phyloP scores from a whole-genome alignment of 768 basidiomycete genomes.

The Amanita molliuscula region DNA sequence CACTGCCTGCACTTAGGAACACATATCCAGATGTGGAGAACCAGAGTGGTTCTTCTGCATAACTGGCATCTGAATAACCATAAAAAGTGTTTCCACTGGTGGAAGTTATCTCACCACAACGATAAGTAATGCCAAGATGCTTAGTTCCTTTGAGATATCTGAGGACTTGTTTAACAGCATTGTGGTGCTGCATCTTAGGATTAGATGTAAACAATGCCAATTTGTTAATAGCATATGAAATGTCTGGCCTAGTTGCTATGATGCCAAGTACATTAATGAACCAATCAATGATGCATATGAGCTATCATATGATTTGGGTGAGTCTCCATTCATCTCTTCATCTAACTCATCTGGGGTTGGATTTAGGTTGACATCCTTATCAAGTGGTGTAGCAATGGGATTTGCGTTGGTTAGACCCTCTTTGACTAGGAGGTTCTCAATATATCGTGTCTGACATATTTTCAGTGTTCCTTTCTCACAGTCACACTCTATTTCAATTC shows the following conservation, averaged over 20 bases:
- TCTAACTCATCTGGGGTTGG: no score
- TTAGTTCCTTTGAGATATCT: background rate
- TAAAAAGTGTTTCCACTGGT: background rate
- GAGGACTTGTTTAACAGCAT: background rate
- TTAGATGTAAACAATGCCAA: background rate
- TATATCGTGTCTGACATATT: background rate
- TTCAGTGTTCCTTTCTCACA: background rate
- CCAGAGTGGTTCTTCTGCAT: background rate
- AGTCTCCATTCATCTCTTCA: background rate
- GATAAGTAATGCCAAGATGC: background rate
- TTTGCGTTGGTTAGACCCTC: background rate
- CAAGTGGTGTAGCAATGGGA: background rate
- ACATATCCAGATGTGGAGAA: background rate
- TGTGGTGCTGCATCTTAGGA: background rate
- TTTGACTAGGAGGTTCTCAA: background rate
- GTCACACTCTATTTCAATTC: conserved; percentile 14
- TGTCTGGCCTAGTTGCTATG: conserved; percentile 6
- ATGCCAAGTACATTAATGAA: background rate
- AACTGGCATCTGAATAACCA: background rate
- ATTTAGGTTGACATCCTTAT: background rate
- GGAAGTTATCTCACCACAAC: no score
- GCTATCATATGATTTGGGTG: no score
- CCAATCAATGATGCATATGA: no score
- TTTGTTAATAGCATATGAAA: conserved; percentile 1
- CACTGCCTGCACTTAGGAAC: background rate